Conservation (phyloP, 768 basidiomycete species). For the Chalciporus chontae region DNA sequence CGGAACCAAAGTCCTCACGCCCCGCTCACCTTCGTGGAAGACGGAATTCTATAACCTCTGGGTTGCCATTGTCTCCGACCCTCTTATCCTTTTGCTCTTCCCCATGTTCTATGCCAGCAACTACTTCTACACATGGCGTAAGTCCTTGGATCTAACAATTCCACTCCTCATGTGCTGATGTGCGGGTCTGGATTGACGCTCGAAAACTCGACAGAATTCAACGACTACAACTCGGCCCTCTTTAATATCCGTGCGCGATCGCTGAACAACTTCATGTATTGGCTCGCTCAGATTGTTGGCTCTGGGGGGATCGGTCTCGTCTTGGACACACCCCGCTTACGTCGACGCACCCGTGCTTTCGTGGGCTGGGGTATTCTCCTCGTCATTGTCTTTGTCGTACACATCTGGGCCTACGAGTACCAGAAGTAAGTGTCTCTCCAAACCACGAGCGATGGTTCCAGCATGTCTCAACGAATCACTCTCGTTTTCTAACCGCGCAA, state of each 20-base stretch:
- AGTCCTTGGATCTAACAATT: neutral
- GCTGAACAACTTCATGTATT: constrained; percentile 77
- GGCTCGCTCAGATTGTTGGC: constrained; percentile 74
- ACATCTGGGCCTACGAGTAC: constrained; percentile 74
- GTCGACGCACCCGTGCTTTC: constrained; percentile 67
- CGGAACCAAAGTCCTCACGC: constrained; percentile 60
- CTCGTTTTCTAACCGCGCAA: no score
- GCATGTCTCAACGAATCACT: neutral
- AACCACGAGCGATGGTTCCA: no score
- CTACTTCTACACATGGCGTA: constrained; percentile 84
- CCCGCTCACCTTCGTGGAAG: constrained; percentile 71
- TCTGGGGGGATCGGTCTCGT: constrained; percentile 64
- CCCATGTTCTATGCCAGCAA: constrained; percentile 82
- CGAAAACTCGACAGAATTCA: constrained; percentile 52
- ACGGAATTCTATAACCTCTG: constrained; percentile 69
- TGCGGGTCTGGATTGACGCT: neutral
- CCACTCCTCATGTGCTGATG: neutral
- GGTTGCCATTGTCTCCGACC: constrained; percentile 62
- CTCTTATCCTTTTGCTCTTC: constrained; percentile 68
- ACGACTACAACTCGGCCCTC: constrained; percentile 68
- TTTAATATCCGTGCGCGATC: constrained; percentile 76
- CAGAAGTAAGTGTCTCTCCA: constrained; percentile 47
- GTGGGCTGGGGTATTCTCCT: constrained; percentile 61
- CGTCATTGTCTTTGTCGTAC: constrained; percentile 59
- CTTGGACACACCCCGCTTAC: constrained; percentile 52